These are phyloP conservation scores for Toxicodendron radicans DNA, from an alignment of 345 rosid species.

Conservation along the genomic window DNA sequence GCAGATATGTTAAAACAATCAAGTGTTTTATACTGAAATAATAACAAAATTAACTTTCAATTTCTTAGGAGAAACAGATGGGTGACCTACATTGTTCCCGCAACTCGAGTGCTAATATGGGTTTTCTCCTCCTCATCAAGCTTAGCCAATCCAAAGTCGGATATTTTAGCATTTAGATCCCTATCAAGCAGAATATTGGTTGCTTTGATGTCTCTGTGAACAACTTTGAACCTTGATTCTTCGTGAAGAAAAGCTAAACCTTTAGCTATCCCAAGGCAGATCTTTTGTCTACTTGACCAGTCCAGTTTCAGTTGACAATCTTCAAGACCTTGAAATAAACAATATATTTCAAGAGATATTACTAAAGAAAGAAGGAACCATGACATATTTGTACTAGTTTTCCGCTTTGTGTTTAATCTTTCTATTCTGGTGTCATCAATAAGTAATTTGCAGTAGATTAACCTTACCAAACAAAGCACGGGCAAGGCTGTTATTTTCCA, in stretches of 20 bases:
- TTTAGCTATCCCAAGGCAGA: constrained; percentile 26
- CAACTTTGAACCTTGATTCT: constrained; percentile 36
- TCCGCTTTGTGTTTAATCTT: background rate
- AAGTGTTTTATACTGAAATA: background rate
- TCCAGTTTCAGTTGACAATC: constrained; percentile 12
- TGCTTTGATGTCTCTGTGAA: constrained; percentile 61
- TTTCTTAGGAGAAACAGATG: background rate
- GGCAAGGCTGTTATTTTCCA: constrained; percentile 47
- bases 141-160: constrained; percentile 59
- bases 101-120: constrained; percentile 53
- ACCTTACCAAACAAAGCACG: constrained; percentile 35
- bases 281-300: constrained; percentile 23
- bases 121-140: constrained; percentile 48
- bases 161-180: constrained; percentile 50
- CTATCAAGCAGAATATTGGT: constrained; percentile 48
- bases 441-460: background rate
- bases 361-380: background rate
- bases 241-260: constrained; percentile 31
- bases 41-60: background rate
- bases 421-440: background rate
- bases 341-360: constrained; percentile 5
- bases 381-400: too few relatives aligned
- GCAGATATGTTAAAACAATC: background rate
- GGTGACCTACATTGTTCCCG: constrained; percentile 49
- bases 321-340: constrained; percentile 6